Conservation (phyloP, 2,329 filamentous ascomycete species). For the Neospermospora avenae region DNA sequence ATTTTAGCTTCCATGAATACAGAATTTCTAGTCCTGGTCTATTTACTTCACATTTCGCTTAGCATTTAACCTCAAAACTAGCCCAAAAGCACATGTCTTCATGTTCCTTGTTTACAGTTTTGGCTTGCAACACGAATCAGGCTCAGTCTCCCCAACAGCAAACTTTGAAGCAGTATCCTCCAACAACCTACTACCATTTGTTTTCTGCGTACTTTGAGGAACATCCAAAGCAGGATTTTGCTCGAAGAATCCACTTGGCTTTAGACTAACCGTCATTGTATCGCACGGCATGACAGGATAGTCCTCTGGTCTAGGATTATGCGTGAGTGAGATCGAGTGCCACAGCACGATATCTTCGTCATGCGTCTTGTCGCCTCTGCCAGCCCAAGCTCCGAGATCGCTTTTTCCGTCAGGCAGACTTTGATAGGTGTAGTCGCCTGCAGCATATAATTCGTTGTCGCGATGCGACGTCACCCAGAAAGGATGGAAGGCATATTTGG, state of each 20-base stretch:
- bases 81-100: too few species aligned
- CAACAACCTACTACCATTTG: slow-evolving; percentile 21
- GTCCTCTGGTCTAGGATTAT: slow-evolving; percentile 86
- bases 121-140: slow-evolving; percentile 4
- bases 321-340: slow-evolving; percentile 88
- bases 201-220: slow-evolving; percentile 38
- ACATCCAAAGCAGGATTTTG: slow-evolving; percentile 56
- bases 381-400: slow-evolving; percentile 66
- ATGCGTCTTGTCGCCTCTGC: slow-evolving; percentile 84
- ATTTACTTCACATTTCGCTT: too few species aligned
- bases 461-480: slow-evolving; percentile 86
- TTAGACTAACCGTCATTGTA: slow-evolving; percentile 72
- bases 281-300: slow-evolving; percentile 87
- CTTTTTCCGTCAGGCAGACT: slow-evolving; percentile 28
- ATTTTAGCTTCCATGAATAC: too few species aligned
- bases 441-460: slow-evolving; percentile 39
- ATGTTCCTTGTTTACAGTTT: slow-evolving; percentile 11
- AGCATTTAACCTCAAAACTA: too few species aligned
- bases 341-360: slow-evolving; percentile 86
- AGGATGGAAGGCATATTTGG: slow-evolving; percentile 81
- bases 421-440: slow-evolving; percentile 36
- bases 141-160: slow-evolving; percentile 8
- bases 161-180: slow-evolving; percentile 13
- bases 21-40: too few species aligned
- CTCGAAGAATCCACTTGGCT: slow-evolving; percentile 55